Conservation (phyloP, 2,329 filamentous ascomycete species). For the Plectosphaerella sp. region DNA sequence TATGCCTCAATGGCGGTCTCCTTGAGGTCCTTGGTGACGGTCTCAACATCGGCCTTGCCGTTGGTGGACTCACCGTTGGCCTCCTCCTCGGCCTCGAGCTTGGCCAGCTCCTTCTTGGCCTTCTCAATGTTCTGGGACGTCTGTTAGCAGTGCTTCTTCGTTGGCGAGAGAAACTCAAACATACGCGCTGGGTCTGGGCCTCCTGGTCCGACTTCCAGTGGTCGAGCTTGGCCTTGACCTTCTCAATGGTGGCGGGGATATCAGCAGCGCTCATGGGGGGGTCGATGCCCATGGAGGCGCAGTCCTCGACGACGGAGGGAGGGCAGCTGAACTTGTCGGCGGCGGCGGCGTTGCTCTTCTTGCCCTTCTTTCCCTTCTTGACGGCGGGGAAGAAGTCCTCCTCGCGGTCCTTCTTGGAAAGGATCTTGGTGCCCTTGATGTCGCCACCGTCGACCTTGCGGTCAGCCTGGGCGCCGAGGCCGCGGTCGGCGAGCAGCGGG, state of each 20-base stretch:
- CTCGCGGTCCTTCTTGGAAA: constrained; percentile 82
- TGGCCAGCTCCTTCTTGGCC: constrained; percentile 91
- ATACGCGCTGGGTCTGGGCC: constrained; percentile 83
- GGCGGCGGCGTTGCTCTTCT: constrained; percentile 57
- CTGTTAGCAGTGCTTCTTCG: background rate
- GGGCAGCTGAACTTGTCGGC: constrained; percentile 72
- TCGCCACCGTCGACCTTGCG: constrained; percentile 81
- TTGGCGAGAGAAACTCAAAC: constrained; percentile 22
- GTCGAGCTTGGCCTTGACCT: constrained; percentile 86
- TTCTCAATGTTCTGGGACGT: constrained; percentile 81
- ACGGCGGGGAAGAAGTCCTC: constrained; percentile 80
- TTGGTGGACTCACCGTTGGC: constrained; percentile 40
- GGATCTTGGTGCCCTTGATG: constrained; percentile 78
- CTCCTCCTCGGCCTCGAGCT: constrained; percentile 67
- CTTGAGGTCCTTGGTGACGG: constrained; percentile 47
- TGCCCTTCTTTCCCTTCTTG: constrained; percentile 86
- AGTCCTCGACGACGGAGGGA: constrained; percentile 87
- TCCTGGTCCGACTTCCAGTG: constrained; percentile 91
- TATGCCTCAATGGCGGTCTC: constrained; percentile 45
- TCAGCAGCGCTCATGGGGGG: constrained; percentile 84
- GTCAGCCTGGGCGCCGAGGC: constrained; percentile 72
- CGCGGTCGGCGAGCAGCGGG: constrained; percentile 59
- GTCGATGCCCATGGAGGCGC: constrained; percentile 77
- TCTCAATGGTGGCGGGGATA: constrained; percentile 74
- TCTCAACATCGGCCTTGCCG: constrained; percentile 47